Evolutionary conservation across 2,329 filamentous ascomycete genomes (phyloP).

Genomic region (Xylaria arbuscula): DNA sequence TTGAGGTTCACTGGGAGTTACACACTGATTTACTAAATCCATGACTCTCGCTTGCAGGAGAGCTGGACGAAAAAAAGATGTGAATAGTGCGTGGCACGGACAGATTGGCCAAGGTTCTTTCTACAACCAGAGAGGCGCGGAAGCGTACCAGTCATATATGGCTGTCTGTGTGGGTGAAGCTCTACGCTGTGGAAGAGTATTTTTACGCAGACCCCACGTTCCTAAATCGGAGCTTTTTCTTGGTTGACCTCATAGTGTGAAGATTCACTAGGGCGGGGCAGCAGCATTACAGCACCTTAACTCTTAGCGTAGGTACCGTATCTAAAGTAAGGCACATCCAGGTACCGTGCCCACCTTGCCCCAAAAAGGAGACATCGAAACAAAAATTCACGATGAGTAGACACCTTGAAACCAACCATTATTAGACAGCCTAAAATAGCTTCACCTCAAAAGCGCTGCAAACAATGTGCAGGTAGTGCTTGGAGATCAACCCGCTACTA

Average conservation of each 20-base stretch:
- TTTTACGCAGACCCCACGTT: slow-evolving; percentile 53
- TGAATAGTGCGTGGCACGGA: slow-evolving; percentile 10
- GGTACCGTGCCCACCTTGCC: no score
- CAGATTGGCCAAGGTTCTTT: slow-evolving; percentile 5
- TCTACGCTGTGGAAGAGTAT: slow-evolving; percentile 29
- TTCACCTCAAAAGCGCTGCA: no score
- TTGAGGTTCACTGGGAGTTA: slow-evolving; percentile 39
- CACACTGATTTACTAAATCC: slow-evolving; percentile 67
- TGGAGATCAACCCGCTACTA: no score
- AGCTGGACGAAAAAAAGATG: neutral
- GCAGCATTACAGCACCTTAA: neutral
- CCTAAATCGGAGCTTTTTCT: slow-evolving; percentile 54
- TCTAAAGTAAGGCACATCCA: no score
- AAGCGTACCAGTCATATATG: neutral
- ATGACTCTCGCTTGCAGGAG: slow-evolving; percentile 49
- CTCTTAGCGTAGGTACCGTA: neutral
- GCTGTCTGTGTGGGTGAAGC: slow-evolving; percentile 25
- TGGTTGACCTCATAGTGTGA: slow-evolving; percentile 30
- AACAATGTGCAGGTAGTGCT: no score
- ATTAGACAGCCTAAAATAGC: no score
- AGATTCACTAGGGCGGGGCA: slow-evolving; percentile 29
- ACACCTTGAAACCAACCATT: no score
- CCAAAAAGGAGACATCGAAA: no score
- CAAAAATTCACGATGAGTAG: no score
- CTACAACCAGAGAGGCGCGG: neutral